Conservation (phyloP, 2,329 filamentous ascomycete species). For the Sarocladium brachiariae region DNA sequence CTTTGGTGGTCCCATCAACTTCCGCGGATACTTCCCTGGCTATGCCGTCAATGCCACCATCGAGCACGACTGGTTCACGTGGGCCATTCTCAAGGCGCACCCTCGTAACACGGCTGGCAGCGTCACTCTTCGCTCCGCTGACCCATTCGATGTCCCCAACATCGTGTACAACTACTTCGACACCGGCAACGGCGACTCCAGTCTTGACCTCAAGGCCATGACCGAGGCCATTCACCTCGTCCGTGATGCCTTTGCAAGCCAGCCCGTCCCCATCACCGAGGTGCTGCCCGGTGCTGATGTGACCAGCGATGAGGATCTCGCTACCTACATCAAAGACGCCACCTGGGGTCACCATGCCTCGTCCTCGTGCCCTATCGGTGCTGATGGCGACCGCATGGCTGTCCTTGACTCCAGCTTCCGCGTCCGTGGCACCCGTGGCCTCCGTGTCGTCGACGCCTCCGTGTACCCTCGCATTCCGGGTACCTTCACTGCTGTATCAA, state of each 20-base stretch:
- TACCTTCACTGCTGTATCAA: conserved; percentile 26
- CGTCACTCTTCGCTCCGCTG: conserved; percentile 49
- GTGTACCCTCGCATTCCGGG: conserved; percentile 33
- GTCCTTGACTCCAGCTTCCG: conserved; percentile 44
- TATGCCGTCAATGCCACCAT: conserved; percentile 40
- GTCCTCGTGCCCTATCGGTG: conserved; percentile 25
- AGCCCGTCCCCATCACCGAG: conserved; percentile 16
- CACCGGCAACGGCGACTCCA: conserved; percentile 36
- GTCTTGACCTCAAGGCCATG: conserved; percentile 42
- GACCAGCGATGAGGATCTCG: conserved; percentile 13
- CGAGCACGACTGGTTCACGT: conserved; percentile 34
- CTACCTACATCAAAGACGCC: conserved; percentile 22
- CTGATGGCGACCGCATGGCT: conserved; percentile 25
- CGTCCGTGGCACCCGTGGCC: conserved; percentile 37
- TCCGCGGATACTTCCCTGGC: conserved; percentile 51
- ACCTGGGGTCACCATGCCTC: conserved; percentile 29
- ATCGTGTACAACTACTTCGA: conserved; percentile 56
- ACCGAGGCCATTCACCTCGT: conserved; percentile 46
- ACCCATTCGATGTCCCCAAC: conserved; percentile 54
- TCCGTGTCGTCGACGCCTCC: conserved; percentile 39
- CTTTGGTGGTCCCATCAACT: conserved; percentile 48
- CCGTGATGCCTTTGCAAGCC: conserved; percentile 29
- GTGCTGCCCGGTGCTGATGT: conserved; percentile 16
- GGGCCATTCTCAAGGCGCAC: conserved; percentile 50
- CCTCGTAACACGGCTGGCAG: conserved; percentile 54